A percentile compares a stretch with the other conserved stretches of the same genome.
Evolutionary conservation across 192 early-diverging fungal genomes (phyloP).

Genomic region (Coemansia furcata): DNA sequence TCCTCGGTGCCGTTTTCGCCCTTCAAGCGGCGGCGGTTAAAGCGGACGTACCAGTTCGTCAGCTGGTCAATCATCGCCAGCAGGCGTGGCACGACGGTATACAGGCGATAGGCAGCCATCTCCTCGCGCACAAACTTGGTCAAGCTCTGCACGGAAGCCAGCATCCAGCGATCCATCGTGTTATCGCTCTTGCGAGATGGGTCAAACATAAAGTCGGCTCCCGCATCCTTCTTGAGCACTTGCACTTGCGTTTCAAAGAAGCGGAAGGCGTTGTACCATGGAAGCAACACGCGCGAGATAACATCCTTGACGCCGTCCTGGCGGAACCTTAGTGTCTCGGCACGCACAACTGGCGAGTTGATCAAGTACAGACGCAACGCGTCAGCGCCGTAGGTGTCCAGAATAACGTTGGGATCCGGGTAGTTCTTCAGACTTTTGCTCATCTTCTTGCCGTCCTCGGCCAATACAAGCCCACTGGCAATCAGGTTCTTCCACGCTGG

Average conservation of each 20-base stretch:
- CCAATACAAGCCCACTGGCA: slow-evolving; percentile 93
- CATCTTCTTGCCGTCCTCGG: slow-evolving; percentile 99
- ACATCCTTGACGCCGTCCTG: slow-evolving; percentile 98
- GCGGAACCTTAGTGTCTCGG: slow-evolving; percentile 91
- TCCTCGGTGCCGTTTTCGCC: slow-evolving; percentile 91
- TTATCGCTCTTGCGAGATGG: slow-evolving; percentile 72
- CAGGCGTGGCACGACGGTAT: slow-evolving; percentile 95
- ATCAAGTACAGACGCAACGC: slow-evolving; percentile 92
- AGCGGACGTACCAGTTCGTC: slow-evolving; percentile 99
- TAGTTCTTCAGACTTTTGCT: slow-evolving; percentile 98
- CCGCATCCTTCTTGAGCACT: slow-evolving; percentile 78
- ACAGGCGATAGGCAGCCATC: slow-evolving; percentile 94
- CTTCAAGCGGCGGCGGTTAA: slow-evolving; percentile 97
- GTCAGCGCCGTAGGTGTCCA: slow-evolving; percentile 92
- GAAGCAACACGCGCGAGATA: slow-evolving; percentile 89
- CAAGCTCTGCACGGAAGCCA: slow-evolving; percentile 91
- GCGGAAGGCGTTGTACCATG: slow-evolving; percentile 98
- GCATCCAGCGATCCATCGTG: slow-evolving; percentile 98
- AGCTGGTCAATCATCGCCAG: slow-evolving; percentile 87
- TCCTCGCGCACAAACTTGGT: slow-evolving; percentile 91
- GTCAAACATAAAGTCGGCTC: slow-evolving; percentile 78
- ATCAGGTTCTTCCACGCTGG: slow-evolving; percentile 98
- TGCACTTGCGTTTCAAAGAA: slow-evolving; percentile 93
- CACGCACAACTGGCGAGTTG: slow-evolving; percentile 96
- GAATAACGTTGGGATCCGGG: slow-evolving; percentile 81